Conservation (phyloP, 108 stramenopile species). For the Skeletonema marinoi region DNA sequence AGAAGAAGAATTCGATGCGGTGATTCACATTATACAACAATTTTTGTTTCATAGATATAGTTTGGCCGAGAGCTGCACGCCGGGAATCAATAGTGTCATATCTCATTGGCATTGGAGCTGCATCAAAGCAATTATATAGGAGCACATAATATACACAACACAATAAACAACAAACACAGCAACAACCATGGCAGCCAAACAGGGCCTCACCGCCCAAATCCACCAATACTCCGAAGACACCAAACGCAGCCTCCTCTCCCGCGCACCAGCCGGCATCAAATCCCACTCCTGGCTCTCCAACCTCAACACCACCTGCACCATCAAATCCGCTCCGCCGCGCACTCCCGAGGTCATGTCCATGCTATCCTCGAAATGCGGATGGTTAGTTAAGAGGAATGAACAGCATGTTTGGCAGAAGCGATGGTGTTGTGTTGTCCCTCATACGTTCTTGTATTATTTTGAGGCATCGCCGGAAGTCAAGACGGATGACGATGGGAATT, state of each 20-base stretch:
- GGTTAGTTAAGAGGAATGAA: conserved; percentile 93
- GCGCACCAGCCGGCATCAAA: conserved; percentile 63
- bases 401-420: conserved; percentile 94
- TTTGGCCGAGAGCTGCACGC: neutral
- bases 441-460: conserved; percentile 96
- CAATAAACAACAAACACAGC: neutral
- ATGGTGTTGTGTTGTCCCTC: conserved; percentile 95
- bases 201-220: conserved; percentile 85
- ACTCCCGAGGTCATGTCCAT: conserved; percentile 83
- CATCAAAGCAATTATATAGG: neutral
- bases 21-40: neutral
- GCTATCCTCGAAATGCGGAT: conserved; percentile 79
- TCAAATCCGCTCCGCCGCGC: conserved; percentile 88
- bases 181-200: conserved; percentile 82
- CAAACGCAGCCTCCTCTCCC: conserved; percentile 77
- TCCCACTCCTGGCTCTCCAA: conserved; percentile 79
- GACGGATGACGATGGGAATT: conserved; percentile 41
- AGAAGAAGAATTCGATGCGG: too few relatives aligned
- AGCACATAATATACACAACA: too few relatives aligned
- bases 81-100: neutral
- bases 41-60: neutral
- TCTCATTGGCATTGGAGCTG: neutral
- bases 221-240: conserved; percentile 88
- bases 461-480: conserved; percentile 71
- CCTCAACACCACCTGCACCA: conserved; percentile 87